phyloP scores from a whole-genome alignment of 805 yeast genomes.

The Candida mattraensis region DNA sequence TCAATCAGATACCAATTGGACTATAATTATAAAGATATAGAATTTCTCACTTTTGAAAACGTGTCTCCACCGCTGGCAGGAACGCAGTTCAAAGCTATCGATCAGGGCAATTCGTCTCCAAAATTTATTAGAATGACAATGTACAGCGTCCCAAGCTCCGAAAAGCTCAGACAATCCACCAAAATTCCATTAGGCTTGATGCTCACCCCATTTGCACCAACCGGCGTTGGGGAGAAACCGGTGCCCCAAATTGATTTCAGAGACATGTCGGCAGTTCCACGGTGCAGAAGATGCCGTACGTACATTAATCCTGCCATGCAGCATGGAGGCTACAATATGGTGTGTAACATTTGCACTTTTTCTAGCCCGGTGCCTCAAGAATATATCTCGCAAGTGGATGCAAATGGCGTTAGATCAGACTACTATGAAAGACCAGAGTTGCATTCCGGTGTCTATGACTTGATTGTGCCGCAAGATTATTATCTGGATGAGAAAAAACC shows the following conservation, averaged over 20 bases:
- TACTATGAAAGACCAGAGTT: slow-evolving; percentile 70
- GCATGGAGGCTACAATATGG: slow-evolving; percentile 60
- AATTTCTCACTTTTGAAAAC: slow-evolving; percentile 72
- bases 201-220: slow-evolving; percentile 80
- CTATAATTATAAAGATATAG: slow-evolving; percentile 36
- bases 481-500: slow-evolving; percentile 45
- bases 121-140: slow-evolving; percentile 73
- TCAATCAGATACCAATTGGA: slow-evolving; percentile 34
- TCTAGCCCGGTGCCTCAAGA: slow-evolving; percentile 67
- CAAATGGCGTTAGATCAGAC: slow-evolving; percentile 63
- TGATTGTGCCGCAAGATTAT: slow-evolving; percentile 73
- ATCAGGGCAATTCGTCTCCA: slow-evolving; percentile 86
- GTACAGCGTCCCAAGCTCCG: slow-evolving; percentile 80
- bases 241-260: slow-evolving; percentile 71
- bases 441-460: slow-evolving; percentile 80
- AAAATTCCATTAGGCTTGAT: slow-evolving; percentile 80
- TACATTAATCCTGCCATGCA: slow-evolving; percentile 85
- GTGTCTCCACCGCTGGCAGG: slow-evolving; percentile 84
- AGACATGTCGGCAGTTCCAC: slow-evolving; percentile 63
- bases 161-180: slow-evolving; percentile 64
- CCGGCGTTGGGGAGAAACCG: slow-evolving; percentile 44
- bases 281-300: slow-evolving; percentile 91
- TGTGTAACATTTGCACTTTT: slow-evolving; percentile 86
- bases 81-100: slow-evolving; percentile 63
- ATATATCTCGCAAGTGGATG: slow-evolving; percentile 62